Conservation (phyloP, 225 moss, liverwort and hornwort genomes). For the Sphagnum contortum region DNA sequence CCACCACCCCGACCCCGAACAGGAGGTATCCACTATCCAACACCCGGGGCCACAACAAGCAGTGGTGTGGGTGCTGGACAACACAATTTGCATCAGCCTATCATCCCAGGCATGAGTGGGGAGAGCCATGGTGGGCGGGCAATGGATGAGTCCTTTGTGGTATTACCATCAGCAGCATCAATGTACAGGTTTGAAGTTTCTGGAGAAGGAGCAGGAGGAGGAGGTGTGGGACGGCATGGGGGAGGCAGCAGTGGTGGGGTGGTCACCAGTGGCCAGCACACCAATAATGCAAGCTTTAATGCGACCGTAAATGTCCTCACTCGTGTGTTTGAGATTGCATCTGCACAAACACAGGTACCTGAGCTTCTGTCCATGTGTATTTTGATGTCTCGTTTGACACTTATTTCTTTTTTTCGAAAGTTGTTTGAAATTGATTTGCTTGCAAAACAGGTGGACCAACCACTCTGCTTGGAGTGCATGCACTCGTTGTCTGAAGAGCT, state of each 20-base stretch:
- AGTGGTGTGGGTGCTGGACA: conserved; percentile 8
- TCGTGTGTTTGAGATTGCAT: conserved; percentile 90
- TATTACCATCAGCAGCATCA: conserved; percentile 93
- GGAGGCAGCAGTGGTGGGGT: conserved; percentile 34
- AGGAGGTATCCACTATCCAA: conserved; percentile 79
- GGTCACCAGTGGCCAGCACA: conserved; percentile 55
- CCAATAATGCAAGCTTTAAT: conserved; percentile 91
- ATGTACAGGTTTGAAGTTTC: conserved; percentile 76
- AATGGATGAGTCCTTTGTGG: conserved; percentile 97
- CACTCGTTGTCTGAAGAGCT: conserved; percentile 75
- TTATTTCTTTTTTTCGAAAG: too few relatives aligned
- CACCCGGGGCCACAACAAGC: conserved; percentile 45
- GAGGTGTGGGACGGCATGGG: conserved; percentile 24
- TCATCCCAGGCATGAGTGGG: conserved; percentile 17
- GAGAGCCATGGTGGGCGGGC: conserved; percentile 80
- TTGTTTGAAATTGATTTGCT: too few relatives aligned
- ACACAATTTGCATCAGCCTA: background rate
- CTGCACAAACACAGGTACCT: conserved; percentile 78
- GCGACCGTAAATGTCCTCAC: conserved; percentile 89
- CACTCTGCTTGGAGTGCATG: conserved; percentile 97
- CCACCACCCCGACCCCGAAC: conserved; percentile 56
- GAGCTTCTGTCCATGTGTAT: too few relatives aligned
- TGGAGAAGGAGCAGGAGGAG: conserved; percentile 41
- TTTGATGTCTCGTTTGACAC: too few relatives aligned
- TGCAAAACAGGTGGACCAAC: conserved; percentile 70